Percentiles rank a stretch among this genome's conserved stretches.
Evolutionary conservation across 176 grass and related monocot species (phyloP).

Genomic region (maize (Zea mays)): DNA sequence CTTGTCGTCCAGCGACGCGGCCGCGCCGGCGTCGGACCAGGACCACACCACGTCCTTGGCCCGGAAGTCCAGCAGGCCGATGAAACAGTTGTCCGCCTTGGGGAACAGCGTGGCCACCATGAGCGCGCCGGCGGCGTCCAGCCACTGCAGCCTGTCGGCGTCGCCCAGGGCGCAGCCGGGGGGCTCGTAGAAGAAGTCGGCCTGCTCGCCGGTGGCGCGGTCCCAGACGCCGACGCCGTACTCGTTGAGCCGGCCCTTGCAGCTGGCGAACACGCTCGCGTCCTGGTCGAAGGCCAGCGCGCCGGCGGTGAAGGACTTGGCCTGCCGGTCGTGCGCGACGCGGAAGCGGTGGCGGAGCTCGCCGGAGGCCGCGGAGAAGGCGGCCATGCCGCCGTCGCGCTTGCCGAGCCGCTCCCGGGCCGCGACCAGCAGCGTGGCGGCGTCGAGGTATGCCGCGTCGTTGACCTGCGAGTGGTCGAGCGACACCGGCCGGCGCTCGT

Average conservation of each 20-base stretch:
- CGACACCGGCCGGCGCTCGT: constrained; percentile 68
- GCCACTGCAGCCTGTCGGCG: constrained; percentile 95
- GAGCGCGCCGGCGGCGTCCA: constrained; percentile 51
- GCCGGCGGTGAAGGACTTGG: constrained; percentile 83
- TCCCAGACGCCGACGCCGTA: constrained; percentile 92
- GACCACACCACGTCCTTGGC: constrained; percentile 70
- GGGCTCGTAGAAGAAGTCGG: constrained; percentile 87
- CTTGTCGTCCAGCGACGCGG: constrained; percentile 76
- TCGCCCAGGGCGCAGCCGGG: constrained; percentile 70
- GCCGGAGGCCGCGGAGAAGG: constrained; percentile 67
- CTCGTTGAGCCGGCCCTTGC: constrained; percentile 92
- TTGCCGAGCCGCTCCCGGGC: constrained; percentile 72
- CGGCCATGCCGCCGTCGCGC: constrained; percentile 71
- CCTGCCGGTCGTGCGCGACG: constrained; percentile 49
- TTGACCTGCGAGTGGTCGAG: constrained; percentile 84
- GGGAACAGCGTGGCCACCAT: constrained; percentile 95
- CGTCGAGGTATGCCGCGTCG: constrained; percentile 80
- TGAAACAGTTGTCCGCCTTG: constrained; percentile 81
- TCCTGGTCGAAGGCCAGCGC: constrained; percentile 62
- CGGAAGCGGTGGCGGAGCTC: constrained; percentile 74
- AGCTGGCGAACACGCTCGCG: constrained; percentile 69
- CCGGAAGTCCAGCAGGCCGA: constrained; percentile 85
- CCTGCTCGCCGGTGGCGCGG: constrained; percentile 66
- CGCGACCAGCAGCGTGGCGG: constrained; percentile 62
- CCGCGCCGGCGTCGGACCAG: constrained; percentile 81